Evolutionary conservation across 2,329 filamentous ascomycete genomes (phyloP).

Genomic region (Thermomyces lanuginosus): DNA sequence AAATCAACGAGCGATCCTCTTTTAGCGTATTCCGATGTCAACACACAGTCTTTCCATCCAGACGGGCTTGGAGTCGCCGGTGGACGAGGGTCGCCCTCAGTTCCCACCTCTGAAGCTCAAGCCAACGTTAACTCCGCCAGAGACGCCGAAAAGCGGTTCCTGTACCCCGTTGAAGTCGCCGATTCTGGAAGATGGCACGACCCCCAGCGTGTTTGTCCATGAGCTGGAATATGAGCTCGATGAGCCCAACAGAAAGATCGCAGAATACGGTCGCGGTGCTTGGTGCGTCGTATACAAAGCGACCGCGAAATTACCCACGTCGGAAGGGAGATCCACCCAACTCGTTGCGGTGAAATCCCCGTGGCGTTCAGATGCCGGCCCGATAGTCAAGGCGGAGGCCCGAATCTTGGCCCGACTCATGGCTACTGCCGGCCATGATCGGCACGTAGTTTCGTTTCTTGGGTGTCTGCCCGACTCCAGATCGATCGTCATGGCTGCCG

Average conservation of each 20-base stretch:
- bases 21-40: no score
- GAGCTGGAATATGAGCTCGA: slow-evolving; percentile 17
- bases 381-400: slow-evolving; percentile 29
- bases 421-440: slow-evolving; percentile 15
- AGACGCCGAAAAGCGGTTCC: slow-evolving; percentile 2
- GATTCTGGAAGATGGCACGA: background rate
- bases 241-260: slow-evolving; percentile 13
- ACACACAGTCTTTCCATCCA: no score
- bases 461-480: slow-evolving; percentile 24
- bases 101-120: background rate
- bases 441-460: slow-evolving; percentile 29
- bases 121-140: slow-evolving; percentile 2
- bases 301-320: slow-evolving; percentile 17
- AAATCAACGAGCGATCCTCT: no score
- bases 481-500: slow-evolving; percentile 29
- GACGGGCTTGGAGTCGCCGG: slow-evolving; percentile 12
- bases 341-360: slow-evolving; percentile 32
- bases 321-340: slow-evolving; percentile 16
- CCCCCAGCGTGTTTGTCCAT: slow-evolving; percentile 16
- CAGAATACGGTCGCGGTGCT: slow-evolving; percentile 29
- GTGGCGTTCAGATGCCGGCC: slow-evolving; percentile 22
- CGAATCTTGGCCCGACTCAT: slow-evolving; percentile 25
- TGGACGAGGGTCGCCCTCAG: no score
- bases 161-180: background rate
- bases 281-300: slow-evolving; percentile 35